Evolutionary conservation across 805 yeast genomes (phyloP).

Genomic region (Ogataea henricii): DNA sequence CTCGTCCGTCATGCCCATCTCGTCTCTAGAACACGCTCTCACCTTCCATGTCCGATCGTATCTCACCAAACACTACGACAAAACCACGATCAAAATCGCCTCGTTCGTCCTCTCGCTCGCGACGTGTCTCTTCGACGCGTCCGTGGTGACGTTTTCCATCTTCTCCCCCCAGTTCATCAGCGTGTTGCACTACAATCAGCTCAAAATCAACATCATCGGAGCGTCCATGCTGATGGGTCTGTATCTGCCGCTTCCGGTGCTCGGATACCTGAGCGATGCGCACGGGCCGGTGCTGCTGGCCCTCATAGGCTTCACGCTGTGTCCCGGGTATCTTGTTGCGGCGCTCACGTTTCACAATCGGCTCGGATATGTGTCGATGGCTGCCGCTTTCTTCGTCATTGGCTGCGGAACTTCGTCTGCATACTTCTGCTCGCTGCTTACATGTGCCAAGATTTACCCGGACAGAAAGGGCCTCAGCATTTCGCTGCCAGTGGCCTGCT

Average conservation of each 20-base stretch:
- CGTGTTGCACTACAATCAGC: slow-evolving; percentile 60
- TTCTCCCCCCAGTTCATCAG: slow-evolving; percentile 70
- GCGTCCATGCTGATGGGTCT: slow-evolving; percentile 76
- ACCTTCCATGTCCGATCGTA: slow-evolving; percentile 47
- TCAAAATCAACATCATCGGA: slow-evolving; percentile 69
- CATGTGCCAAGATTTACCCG: slow-evolving; percentile 87
- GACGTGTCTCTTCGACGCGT: slow-evolving; percentile 77
- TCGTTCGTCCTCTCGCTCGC: slow-evolving; percentile 60
- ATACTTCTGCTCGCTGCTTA: slow-evolving; percentile 68
- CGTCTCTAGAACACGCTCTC: slow-evolving; percentile 40
- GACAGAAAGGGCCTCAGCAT: slow-evolving; percentile 76
- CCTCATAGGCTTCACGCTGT: slow-evolving; percentile 56
- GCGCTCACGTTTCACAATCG: slow-evolving; percentile 37
- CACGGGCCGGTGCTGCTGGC: slow-evolving; percentile 80
- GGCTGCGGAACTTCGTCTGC: slow-evolving; percentile 75
- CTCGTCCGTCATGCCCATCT: too few relatives aligned
- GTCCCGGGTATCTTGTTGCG: slow-evolving; percentile 68
- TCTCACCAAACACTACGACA: slow-evolving; percentile 45
- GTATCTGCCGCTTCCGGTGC: slow-evolving; percentile 78
- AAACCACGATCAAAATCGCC: slow-evolving; percentile 42
- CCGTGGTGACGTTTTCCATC: slow-evolving; percentile 78
- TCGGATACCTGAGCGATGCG: slow-evolving; percentile 83
- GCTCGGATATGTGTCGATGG: slow-evolving; percentile 38
- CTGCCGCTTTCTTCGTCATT: slow-evolving; percentile 55
- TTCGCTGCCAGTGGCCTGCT: slow-evolving; percentile 84